Evolutionary conservation across 23 red algal genomes (phyloP), one percentile per base, ranked within the genome.

Genomic region (Cyanidioschyzon merolae): DNA sequence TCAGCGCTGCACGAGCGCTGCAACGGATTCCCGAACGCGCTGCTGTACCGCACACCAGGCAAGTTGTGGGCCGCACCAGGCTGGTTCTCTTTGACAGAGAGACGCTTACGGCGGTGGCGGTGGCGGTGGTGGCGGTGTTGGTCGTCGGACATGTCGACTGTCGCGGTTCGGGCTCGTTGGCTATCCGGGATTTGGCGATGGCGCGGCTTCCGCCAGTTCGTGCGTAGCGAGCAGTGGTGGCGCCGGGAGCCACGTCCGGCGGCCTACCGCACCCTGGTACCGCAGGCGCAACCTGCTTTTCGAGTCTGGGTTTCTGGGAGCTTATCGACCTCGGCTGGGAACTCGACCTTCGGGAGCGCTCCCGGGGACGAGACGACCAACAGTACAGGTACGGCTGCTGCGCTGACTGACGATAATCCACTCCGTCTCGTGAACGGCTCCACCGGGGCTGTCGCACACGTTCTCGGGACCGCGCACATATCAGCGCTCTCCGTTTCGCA

Each of bases 401-500:
- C 21, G 29, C n/a, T 71, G 12, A 27, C 63, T 3, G 63, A 71
- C 63, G 63, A 71, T 3, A 71, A 71, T 27, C 63, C 63, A 27
- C 7, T 71, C 12, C 63, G 32, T 25, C 63, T 71, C n/a, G n/a
- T 3, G 63, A 71, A 71, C 32, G 7, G n/a, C 2, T 32, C 12
- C 29, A 71, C 21, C 16, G 63, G 63, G 2, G 21, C 63, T 7
- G 29, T 32, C n/a, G 51, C 59, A 25, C 41, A 81, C 41, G 40
- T 81, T 35, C 31, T 81, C 38, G 78, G 78, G 0, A 81, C 78
- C 0, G 78, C 78, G 17, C 78, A 81, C 41, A 59, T 81, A 38
- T 81, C 78, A 2, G 38, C 59, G 68, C 59, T 17, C 27, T 71
- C 58, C 32, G 78, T 58, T 34, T 0, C 21, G 38, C 58, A 81